Evolutionary conservation across 495 filamentous ascomycete genomes (phyloP).

Genomic region (Penicillium coprophilum): DNA sequence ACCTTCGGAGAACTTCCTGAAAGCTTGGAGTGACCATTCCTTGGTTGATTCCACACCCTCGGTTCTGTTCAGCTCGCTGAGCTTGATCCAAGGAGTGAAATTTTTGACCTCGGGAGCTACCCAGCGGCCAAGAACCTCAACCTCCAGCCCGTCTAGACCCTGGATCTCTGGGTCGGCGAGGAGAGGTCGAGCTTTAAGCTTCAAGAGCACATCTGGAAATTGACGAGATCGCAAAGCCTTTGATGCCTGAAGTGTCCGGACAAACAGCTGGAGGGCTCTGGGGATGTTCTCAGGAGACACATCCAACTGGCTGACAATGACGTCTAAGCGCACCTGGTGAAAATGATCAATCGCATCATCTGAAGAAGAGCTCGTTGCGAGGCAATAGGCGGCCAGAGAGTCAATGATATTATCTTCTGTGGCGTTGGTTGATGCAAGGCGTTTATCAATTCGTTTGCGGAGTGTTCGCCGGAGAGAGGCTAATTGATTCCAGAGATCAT

Average conservation of each 20-base stretch:
- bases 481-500: conserved; percentile 62
- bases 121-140: conserved; percentile 83
- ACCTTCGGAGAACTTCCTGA: conserved; percentile 59
- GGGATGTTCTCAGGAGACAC: conserved; percentile 50
- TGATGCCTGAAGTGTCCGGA: conserved; percentile 73
- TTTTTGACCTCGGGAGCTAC: conserved; percentile 78
- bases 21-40: conserved; percentile 72
- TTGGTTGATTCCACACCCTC: conserved; percentile 66
- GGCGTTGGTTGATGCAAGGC: conserved; percentile 53
- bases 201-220: conserved; percentile 66
- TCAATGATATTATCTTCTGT: conserved; percentile 60
- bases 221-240: conserved; percentile 70
- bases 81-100: conserved; percentile 86
- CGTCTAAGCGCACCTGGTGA: conserved; percentile 66
- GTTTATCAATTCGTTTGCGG: conserved; percentile 63
- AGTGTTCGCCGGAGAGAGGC: conserved; percentile 60
- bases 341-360: conserved; percentile 82
- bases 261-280: conserved; percentile 66
- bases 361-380: conserved; percentile 78
- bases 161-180: conserved; percentile 67
- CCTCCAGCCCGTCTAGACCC: conserved; percentile 63
- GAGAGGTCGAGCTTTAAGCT: conserved; percentile 67
- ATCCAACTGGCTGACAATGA: conserved; percentile 59
- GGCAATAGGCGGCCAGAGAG: conserved; percentile 75
- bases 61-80: conserved; percentile 70